Conservation (phyloP, 768 basidiomycete species). For the Agrocybe pediades region DNA sequence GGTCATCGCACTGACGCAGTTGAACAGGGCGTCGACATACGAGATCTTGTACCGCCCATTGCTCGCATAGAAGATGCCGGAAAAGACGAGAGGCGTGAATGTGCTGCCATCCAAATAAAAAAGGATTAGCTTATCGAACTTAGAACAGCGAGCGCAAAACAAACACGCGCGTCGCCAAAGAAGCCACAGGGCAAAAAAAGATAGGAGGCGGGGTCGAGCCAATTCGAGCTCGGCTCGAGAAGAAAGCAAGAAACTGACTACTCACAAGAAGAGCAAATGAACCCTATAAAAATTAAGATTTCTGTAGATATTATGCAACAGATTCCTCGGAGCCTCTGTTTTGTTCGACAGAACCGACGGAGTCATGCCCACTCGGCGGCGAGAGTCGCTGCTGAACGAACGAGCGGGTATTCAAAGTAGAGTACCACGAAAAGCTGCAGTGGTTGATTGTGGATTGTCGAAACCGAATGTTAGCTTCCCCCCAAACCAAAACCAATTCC, state of each 20-base stretch:
- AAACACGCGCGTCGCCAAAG: no score
- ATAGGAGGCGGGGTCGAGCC: no score
- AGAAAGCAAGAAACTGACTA: no score
- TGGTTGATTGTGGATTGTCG: no score
- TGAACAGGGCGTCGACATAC: constrained; percentile 80
- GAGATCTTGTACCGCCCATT: constrained; percentile 72
- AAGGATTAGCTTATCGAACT: constrained; percentile 6
- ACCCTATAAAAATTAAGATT: constrained; percentile 71
- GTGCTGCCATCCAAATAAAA: constrained; percentile 44
- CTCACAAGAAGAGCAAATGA: constrained; percentile 65
- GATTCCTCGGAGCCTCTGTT: constrained; percentile 1
- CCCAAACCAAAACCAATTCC: no score
- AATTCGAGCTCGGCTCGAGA: no score
- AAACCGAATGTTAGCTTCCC: no score
- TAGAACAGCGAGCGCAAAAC: constrained; percentile 3
- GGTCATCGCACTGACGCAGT: constrained; percentile 75
- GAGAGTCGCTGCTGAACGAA: not conserved
- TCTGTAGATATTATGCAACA: constrained; percentile 35
- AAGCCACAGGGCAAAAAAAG: not conserved
- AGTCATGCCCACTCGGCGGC: constrained; percentile 17
- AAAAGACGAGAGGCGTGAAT: constrained; percentile 77
- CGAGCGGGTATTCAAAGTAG: no score
- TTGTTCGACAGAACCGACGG: constrained; percentile 14
- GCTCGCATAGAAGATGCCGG: constrained; percentile 79
- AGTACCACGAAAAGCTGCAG: no score